Conservation (phyloP, 2,329 filamentous ascomycete genomes). For the Penicillium sp. region DNA sequence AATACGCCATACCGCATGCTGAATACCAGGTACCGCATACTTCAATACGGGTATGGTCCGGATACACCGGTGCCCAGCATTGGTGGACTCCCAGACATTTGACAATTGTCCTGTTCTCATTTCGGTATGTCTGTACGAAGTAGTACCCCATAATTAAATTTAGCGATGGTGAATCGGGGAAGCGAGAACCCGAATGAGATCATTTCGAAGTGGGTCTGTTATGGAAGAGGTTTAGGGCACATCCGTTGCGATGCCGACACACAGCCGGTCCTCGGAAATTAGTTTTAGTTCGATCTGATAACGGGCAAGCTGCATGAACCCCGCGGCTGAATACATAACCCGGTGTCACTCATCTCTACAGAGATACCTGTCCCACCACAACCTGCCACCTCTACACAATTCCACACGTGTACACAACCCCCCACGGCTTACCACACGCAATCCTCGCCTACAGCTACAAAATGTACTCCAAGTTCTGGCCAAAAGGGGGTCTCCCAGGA, state of each 20-base stretch:
- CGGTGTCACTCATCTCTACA: background rate
- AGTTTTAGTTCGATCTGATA: constrained; percentile 10
- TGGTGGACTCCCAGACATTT: background rate
- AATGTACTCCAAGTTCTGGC: constrained; percentile 40
- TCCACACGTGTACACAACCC: background rate
- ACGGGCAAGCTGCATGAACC: constrained; percentile 1
- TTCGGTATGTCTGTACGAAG: background rate
- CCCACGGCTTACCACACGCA: background rate
- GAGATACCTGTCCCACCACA: no score
- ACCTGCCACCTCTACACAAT: no score
- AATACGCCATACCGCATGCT: background rate
- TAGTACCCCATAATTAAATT: background rate
- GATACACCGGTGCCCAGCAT: background rate
- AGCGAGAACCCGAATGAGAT: constrained; percentile 2
- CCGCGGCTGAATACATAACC: constrained; percentile 7
- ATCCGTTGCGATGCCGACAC: background rate
- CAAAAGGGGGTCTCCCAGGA: constrained; percentile 36
- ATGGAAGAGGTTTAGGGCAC: background rate
- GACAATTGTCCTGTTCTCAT: background rate
- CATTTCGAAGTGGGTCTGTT: background rate
- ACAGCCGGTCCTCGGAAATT: constrained; percentile 5
- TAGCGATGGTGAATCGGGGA: background rate
- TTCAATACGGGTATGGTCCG: background rate
- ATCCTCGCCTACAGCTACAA: background rate
- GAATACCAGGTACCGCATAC: background rate